phyloP scores from a whole-genome alignment of 371 early-diverging fungal genomes.

The Rhizopus delemar region DNA sequence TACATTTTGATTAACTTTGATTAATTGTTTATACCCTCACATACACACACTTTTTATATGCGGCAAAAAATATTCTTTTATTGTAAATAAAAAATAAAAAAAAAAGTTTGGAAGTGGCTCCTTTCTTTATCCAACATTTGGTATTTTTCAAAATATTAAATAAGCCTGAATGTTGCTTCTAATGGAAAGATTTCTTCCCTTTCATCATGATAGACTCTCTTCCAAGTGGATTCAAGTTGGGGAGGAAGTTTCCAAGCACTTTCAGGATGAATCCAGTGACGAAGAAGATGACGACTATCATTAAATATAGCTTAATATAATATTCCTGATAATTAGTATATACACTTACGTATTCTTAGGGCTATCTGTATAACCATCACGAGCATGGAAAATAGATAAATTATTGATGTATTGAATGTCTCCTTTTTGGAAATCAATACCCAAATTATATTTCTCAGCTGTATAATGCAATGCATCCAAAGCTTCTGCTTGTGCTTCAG shows the following conservation, averaged over 20 bases:
- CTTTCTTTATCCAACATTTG: background rate
- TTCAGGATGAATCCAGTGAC: slow-evolving; percentile 37
- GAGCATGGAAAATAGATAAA: slow-evolving; percentile 36
- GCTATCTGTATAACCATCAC: slow-evolving; percentile 33
- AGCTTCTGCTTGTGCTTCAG: slow-evolving; percentile 36
- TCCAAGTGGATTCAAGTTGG: slow-evolving; percentile 27
- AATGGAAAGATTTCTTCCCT: slow-evolving; percentile 29
- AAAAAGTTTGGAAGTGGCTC: background rate
- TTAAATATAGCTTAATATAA: background rate
- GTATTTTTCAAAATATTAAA: background rate
- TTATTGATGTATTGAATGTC: slow-evolving; percentile 39
- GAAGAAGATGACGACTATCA: slow-evolving; percentile 35
- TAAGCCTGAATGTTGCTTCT: slow-evolving; percentile 26
- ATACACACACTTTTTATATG: too few relatives aligned
- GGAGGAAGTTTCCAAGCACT: slow-evolving; percentile 32
- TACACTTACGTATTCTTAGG: slow-evolving; percentile 25
- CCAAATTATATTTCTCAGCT: slow-evolving; percentile 29
- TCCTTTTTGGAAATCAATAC: slow-evolving; percentile 30
- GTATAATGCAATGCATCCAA: slow-evolving; percentile 31
- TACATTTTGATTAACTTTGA: slow-evolving; percentile 16
- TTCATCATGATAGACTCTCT: slow-evolving; percentile 26
- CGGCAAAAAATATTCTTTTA: background rate
- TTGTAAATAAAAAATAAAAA: background rate
- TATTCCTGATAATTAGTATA: background rate
- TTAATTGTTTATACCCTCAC: too few relatives aligned